Conservation (phyloP, 1,139 yeast genomes). For the Scheffersomyces titani region DNA sequence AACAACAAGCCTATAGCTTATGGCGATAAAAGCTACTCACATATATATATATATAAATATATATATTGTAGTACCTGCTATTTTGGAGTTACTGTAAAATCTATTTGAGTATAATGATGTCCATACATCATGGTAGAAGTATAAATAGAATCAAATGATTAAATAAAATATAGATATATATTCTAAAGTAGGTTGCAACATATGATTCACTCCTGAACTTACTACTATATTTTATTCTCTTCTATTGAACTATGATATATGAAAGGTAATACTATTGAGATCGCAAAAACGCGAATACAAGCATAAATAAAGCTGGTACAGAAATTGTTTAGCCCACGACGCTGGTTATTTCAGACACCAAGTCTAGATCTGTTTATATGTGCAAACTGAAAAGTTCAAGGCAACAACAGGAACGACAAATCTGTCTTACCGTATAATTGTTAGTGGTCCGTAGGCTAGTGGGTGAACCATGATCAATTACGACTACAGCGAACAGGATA, state of each 20-base stretch:
- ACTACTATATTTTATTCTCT: no score
- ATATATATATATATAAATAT: no score
- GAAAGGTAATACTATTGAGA: not conserved
- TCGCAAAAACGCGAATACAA: not conserved
- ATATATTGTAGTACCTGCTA: not conserved
- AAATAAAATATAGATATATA: no score
- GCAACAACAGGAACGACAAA: not conserved
- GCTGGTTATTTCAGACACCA: not conserved
- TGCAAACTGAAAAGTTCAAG: not conserved
- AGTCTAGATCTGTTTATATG: not conserved
- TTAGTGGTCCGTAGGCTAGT: not conserved
- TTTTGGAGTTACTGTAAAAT: not conserved
- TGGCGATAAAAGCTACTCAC: conserved; percentile 26
- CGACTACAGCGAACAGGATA: conserved; percentile 19
- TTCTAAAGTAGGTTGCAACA: not conserved
- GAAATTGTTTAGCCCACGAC: not conserved
- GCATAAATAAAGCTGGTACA: not conserved
- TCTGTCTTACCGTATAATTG: not conserved
- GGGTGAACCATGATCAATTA: conserved; percentile 25
- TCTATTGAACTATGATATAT: not conserved
- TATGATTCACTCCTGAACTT: not conserved
- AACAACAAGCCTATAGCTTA: conserved; percentile 36
- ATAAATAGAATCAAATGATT: no score
- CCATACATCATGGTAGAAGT: no score
- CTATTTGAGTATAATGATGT: no score